A percentile compares a stretch with the other conserved stretches of the same genome.
phyloP scores from a whole-genome alignment of 176 grass and related monocot species.

The Paspalum vaginatum region DNA sequence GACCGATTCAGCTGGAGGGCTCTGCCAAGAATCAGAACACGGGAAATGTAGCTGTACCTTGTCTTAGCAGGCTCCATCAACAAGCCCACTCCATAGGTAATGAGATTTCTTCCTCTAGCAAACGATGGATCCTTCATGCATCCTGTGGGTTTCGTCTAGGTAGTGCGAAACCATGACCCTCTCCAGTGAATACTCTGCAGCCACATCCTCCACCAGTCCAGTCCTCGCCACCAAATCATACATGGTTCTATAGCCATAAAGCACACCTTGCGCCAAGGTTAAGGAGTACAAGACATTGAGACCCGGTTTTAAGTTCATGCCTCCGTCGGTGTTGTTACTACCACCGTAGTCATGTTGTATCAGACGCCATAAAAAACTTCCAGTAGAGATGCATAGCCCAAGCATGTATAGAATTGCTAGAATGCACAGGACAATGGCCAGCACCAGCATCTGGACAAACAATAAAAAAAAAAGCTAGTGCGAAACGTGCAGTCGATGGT shows the following conservation, averaged over 20 bases:
- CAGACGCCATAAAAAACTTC: background rate
- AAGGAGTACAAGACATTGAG: background rate
- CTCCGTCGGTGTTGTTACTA: background rate
- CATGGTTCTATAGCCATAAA: background rate
- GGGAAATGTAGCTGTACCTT: background rate
- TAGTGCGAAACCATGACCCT: background rate
- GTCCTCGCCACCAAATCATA: too few relatives aligned
- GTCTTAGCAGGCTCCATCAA: background rate
- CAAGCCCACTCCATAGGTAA: background rate
- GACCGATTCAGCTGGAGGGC: too few relatives aligned
- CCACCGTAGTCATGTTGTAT: background rate
- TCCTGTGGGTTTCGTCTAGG: background rate
- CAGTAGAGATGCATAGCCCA: background rate
- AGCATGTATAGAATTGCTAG: background rate
- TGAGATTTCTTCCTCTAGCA: background rate
- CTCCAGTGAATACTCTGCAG: background rate
- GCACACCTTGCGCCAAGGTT: background rate
- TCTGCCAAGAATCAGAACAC: background rate
- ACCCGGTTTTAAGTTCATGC: background rate
- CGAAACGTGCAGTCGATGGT: background rate
- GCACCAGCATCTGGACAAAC: background rate
- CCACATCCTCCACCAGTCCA: background rate
- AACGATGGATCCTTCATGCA: constrained; percentile 21
- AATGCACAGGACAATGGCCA: background rate
- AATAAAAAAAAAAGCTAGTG: too few relatives aligned